Base-by-base conservation (phyloP, 306 rosid genomes). In the Arachis hypogaea region DNA sequence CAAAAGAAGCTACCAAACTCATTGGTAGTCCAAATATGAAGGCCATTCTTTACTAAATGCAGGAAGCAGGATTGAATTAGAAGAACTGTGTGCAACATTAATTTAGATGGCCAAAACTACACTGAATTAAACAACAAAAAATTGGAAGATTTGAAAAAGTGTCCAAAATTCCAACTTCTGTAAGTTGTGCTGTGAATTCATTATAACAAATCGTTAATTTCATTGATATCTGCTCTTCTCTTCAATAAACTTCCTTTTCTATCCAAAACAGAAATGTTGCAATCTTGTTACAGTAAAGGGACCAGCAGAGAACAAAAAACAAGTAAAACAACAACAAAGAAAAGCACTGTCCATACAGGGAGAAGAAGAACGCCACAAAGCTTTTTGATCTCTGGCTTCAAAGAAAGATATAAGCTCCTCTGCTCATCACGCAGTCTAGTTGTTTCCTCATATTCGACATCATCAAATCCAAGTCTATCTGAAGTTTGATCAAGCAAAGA, bases 321-420 rank as follows among this genome's bases (percentile, higher is more conserved):
- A 47, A 47, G 47, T 46, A 66, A 59, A 81, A 70, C 56, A 61
- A 4, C 38, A 33, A 33, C 43, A 14, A 59, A 38, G 71, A 73
- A 55, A 76, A 76, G 36, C 42, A 28, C 3, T 43, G 36, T 40
- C 52, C 85, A 65, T 84, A 84, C 87, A 30, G 83, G 85, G 59
- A 80, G 78, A 65, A 11, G 76, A 77, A 80, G 80, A 74, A 74
- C 51, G 45, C 73, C 76, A 56, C 78, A 80, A 55, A 84, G 80
- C 76, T 80, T 80, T 59, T 45, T 56, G 44, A 74, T 77, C 50
- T 80, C 66, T 77, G 87, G 82, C 78, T 80, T 80, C 80, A 84
- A 70, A 36, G 33, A 74, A 74, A 73, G 78, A 77, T 74, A 78
- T 52, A 74, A 69, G 69, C 78, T 73, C 76, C 78, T 73, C 76